A percentile compares a stretch with the other conserved stretches of the same genome.
phyloP scores from a whole-genome alignment of 2,329 filamentous ascomycete genomes.

The Gyromitra esculenta region DNA sequence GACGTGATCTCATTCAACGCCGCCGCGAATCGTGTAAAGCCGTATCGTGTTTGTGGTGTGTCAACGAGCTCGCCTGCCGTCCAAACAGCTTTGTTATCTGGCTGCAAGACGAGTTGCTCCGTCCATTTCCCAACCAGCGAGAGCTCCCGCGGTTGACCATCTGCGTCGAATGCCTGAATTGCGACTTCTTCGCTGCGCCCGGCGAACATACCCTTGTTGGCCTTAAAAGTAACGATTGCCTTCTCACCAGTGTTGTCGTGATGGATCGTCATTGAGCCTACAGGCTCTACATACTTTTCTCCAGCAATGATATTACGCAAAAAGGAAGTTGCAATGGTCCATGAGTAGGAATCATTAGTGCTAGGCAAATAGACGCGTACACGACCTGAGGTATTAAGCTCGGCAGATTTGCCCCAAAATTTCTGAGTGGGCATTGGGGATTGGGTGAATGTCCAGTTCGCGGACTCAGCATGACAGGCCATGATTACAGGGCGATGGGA shows the following conservation, averaged over 20 bases:
- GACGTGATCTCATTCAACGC: constrained; percentile 85
- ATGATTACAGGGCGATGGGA: constrained; percentile 90
- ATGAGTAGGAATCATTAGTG: constrained; percentile 84
- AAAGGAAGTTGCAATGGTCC: constrained; percentile 88
- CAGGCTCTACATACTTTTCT: constrained; percentile 97
- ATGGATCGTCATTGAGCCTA: constrained; percentile 84
- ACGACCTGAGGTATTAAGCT: constrained; percentile 91
- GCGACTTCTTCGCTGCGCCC: constrained; percentile 89
- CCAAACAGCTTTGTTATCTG: constrained; percentile 76
- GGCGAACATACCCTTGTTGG: constrained; percentile 90
- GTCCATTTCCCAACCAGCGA: constrained; percentile 89
- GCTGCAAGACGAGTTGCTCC: constrained; percentile 65
- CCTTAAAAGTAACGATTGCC: constrained; percentile 88
- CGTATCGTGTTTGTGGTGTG: constrained; percentile 81
- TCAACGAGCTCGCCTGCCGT: constrained; percentile 79
- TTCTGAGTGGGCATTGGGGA: constrained; percentile 90
- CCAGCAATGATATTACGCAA: constrained; percentile 95
- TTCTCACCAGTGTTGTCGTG: constrained; percentile 87
- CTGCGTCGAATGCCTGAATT: constrained; percentile 75
- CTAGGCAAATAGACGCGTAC: constrained; percentile 79
- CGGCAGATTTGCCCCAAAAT: constrained; percentile 97
- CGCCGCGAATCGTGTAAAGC: constrained; percentile 86
- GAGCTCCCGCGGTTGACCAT: constrained; percentile 72
- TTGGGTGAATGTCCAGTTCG: constrained; percentile 86
- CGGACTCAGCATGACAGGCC: constrained; percentile 89